These are phyloP conservation scores for Vitis hybrid DNA, from an alignment of 177 flowering plant species.

Conservation along the genomic window DNA sequence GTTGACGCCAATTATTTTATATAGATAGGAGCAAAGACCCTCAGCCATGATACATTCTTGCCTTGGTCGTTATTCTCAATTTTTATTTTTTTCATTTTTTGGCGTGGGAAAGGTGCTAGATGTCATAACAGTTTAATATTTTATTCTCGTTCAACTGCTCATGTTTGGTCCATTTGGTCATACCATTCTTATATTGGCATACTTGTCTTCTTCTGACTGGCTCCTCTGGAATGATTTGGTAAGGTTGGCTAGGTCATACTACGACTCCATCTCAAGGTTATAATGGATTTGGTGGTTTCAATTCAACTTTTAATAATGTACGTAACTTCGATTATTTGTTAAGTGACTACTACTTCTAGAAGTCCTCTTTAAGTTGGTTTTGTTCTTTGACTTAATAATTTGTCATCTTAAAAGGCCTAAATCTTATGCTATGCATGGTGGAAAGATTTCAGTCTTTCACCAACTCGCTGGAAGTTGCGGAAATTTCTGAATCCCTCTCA, in stretches of 20 bases:
- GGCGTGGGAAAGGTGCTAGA: not conserved
- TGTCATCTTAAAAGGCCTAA: no score
- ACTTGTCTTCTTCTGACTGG: conserved; percentile 13
- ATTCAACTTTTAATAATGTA: not conserved
- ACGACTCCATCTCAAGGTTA: not conserved
- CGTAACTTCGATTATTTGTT: no score
- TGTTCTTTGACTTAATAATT: no score
- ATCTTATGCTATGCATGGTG: no score
- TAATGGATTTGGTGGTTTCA: conserved; percentile 12
- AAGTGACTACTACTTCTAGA: no score
- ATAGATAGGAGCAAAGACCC: not conserved
- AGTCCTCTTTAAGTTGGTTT: no score
- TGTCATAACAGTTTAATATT: not conserved
- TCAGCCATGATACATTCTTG: not conserved
- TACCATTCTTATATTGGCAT: not conserved
- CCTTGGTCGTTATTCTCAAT: not conserved
- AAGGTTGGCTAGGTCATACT: not conserved
- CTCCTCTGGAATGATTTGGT: not conserved
- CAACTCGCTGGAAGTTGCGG: no score
- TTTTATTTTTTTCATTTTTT: no score
- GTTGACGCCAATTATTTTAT: not conserved
- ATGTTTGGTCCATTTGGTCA: not conserved
- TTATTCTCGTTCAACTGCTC: not conserved
- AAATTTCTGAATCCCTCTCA: no score
- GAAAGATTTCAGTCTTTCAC: no score